Conservation (phyloP, 2,329 filamentous ascomycete species). For the Didymella arachidicola region DNA sequence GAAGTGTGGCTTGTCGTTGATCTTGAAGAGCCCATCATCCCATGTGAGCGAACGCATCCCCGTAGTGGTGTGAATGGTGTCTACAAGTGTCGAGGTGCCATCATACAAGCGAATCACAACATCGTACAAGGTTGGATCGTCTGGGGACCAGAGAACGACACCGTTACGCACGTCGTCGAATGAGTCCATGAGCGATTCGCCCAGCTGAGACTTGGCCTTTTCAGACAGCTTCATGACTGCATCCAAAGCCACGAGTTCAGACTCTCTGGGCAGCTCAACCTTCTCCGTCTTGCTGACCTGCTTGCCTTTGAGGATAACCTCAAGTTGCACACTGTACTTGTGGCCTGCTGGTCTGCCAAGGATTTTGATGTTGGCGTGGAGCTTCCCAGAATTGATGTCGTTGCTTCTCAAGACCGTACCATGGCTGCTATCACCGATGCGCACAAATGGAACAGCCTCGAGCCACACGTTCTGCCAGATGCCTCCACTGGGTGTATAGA, state of each 20-base stretch:
- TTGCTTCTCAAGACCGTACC: slow-evolving; percentile 66
- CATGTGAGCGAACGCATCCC: slow-evolving; percentile 69
- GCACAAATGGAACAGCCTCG: slow-evolving; percentile 62
- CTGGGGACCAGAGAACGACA: slow-evolving; percentile 69
- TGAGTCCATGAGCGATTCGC: slow-evolving; percentile 35
- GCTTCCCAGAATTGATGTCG: slow-evolving; percentile 60
- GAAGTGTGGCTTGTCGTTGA: slow-evolving; percentile 67
- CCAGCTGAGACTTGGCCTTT: slow-evolving; percentile 52
- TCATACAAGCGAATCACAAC: slow-evolving; percentile 62
- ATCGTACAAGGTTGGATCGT: slow-evolving; percentile 65
- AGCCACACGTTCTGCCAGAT: slow-evolving; percentile 67
- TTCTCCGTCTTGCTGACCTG: slow-evolving; percentile 56
- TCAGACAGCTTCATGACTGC: slow-evolving; percentile 59
- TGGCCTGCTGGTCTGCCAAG: slow-evolving; percentile 59
- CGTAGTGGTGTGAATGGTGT: slow-evolving; percentile 66
- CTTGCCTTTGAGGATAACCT: slow-evolving; percentile 61
- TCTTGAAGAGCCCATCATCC: slow-evolving; percentile 66
- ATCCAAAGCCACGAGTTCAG: slow-evolving; percentile 58
- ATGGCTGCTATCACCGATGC: slow-evolving; percentile 63
- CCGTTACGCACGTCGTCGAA: slow-evolving; percentile 53
- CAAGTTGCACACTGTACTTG: slow-evolving; percentile 61
- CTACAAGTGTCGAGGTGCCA: slow-evolving; percentile 53
- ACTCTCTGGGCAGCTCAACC: slow-evolving; percentile 59
- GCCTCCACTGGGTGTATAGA: slow-evolving; percentile 65
- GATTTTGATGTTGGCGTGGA: slow-evolving; percentile 62